Percentiles rank a stretch among this genome's conserved stretches.
Evolutionary conservation across 2,329 filamentous ascomycete species (phyloP).

Genomic region (Aspergillus alliaceus): DNA sequence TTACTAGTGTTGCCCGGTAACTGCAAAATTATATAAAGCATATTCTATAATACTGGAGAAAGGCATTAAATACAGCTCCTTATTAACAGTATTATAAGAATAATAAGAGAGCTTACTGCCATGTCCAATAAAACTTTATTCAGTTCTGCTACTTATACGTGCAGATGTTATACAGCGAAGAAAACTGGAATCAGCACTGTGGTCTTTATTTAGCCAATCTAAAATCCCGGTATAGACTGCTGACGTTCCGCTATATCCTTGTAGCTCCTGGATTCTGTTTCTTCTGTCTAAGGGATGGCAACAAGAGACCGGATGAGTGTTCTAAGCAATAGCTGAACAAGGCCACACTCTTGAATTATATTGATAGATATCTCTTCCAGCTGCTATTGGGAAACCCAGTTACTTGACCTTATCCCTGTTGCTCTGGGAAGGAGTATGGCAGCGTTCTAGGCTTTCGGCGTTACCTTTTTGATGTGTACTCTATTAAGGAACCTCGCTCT

Average conservation of each 20-base stretch:
- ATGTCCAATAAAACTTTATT: background rate
- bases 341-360: conserved; percentile 11
- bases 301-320: conserved; percentile 1
- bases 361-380: conserved; percentile 5
- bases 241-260: conserved; percentile 15
- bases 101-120: conserved; percentile 9
- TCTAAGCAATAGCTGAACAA: conserved; percentile 14
- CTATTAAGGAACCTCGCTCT: conserved; percentile 8
- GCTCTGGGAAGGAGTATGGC: background rate
- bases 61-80: conserved; percentile 8
- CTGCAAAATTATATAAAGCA: conserved; percentile 6
- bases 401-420: conserved; percentile 8
- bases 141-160: conserved; percentile 14
- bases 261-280: conserved; percentile 10
- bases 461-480: conserved; percentile 11
- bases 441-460: background rate
- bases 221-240: conserved; percentile 8
- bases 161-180: background rate
- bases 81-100: conserved; percentile 13
- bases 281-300: conserved; percentile 13
- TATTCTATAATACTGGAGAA: conserved; percentile 7
- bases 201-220: conserved; percentile 2
- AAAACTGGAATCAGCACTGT: conserved; percentile 7
- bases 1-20: background rate
- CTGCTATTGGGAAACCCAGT: background rate